Evolutionary conservation across 1,139 yeast species (phyloP).

Genomic region (Hanseniaspora uvarum): DNA sequence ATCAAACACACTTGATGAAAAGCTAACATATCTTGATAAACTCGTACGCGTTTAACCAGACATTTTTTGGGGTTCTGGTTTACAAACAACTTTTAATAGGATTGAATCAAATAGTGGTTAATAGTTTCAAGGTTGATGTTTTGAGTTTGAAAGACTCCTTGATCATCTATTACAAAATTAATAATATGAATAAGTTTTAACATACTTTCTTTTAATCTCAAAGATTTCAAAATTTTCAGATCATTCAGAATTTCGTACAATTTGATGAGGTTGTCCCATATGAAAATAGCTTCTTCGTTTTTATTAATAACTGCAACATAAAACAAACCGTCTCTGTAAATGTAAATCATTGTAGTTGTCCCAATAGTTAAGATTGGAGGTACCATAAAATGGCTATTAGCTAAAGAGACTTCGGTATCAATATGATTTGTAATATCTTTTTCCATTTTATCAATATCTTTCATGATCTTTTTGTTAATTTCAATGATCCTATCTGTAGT

Average conservation of each 20-base stretch:
- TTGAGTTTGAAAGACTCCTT: not conserved
- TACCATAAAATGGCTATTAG: not conserved
- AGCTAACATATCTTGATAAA: too few relatives aligned
- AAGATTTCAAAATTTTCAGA: constrained; percentile 25
- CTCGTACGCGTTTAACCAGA: too few relatives aligned
- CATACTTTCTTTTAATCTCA: not conserved
- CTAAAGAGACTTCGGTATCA: not conserved
- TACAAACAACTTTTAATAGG: too few relatives aligned
- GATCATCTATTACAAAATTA: not conserved
- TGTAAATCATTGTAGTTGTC: constrained; percentile 80
- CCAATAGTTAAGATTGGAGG: constrained; percentile 78
- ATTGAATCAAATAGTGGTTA: constrained; percentile 7
- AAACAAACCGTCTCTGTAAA: constrained; percentile 61
- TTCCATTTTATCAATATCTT: not conserved
- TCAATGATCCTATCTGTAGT: constrained; percentile 8
- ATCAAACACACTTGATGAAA: too few relatives aligned
- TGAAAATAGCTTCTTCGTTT: constrained; percentile 72
- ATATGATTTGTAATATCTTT: not conserved
- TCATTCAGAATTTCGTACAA: constrained; percentile 31
- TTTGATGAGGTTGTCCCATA: constrained; percentile 67
- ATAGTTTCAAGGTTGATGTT: constrained; percentile 13
- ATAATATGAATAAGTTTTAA: constrained; percentile 4
- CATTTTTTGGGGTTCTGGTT: too few relatives aligned
- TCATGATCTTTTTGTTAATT: constrained; percentile 9
- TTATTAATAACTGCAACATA: constrained; percentile 79